A percentile compares a stretch with the other conserved stretches of the same genome.
These are phyloP conservation scores for Gossypium longicalyx DNA, from an alignment of 345 rosid species.

Conservation along the genomic window DNA sequence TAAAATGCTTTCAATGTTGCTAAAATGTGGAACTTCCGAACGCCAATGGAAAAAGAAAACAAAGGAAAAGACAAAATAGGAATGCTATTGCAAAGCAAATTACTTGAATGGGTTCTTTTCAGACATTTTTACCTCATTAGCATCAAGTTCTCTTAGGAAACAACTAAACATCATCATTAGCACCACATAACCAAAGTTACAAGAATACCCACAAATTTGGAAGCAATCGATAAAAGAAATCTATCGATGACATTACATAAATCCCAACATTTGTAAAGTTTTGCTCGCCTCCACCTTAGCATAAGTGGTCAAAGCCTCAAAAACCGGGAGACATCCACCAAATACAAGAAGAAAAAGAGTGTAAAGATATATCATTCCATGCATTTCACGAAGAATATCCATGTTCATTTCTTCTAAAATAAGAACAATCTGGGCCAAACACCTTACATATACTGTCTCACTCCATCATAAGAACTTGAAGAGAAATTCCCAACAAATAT, in stretches of 20 bases:
- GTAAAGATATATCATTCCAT: background rate
- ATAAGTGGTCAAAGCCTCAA: background rate
- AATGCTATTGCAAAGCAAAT: background rate
- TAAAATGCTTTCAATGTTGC: background rate
- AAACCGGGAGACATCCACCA: background rate
- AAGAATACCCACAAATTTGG: constrained; percentile 1
- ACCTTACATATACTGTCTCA: background rate
- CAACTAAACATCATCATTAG: background rate
- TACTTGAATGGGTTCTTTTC: background rate
- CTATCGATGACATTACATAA: background rate
- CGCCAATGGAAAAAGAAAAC: background rate
- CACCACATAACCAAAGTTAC: background rate
- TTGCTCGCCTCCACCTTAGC: background rate
- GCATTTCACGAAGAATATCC: background rate
- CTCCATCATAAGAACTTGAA: background rate
- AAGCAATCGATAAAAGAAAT: background rate
- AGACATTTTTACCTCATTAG: background rate
- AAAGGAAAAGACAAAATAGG: background rate
- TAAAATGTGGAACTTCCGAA: background rate
- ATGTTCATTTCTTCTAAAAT: background rate
- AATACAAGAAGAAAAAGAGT: background rate
- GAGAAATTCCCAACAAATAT: background rate
- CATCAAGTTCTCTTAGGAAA: background rate
- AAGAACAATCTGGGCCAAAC: constrained; percentile 1
- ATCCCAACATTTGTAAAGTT: background rate